These are phyloP conservation scores for Chenopodium album DNA, from an alignment of 148 eudicot species.

Conservation along the genomic window DNA sequence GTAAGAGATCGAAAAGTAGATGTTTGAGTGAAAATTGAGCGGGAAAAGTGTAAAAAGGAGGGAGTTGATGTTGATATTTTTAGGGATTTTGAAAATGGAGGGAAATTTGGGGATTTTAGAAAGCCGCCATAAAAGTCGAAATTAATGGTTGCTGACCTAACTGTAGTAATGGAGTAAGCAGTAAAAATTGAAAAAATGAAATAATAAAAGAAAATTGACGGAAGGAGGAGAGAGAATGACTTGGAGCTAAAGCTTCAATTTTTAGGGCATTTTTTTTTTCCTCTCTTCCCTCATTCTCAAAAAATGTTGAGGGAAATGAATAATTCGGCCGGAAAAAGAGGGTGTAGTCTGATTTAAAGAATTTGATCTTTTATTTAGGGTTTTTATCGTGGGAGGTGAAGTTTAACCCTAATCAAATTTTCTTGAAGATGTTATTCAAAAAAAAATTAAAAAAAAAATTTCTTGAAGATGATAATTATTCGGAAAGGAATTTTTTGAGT, in stretches of 20 bases:
- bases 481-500: no score
- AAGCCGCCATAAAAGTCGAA: slow-evolving; percentile 24
- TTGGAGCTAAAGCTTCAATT: not conserved
- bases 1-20: not conserved
- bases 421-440: no score
- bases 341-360: no score
- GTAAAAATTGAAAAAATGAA: not conserved
- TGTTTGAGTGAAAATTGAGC: not conserved
- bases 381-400: no score
- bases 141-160: not conserved
- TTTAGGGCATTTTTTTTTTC: not conserved
- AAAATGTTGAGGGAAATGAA: not conserved
- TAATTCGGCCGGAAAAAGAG: no score
- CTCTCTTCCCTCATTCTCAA: not conserved
- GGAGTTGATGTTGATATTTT: not conserved
- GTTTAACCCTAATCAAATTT: no score
- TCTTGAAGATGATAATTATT: no score
- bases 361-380: no score
- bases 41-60: slow-evolving; percentile 10
- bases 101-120: slow-evolving; percentile 11
- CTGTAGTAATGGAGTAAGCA: not conserved
- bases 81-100: slow-evolving; percentile 27
- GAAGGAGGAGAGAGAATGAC: not conserved
- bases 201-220: not conserved
- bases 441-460: no score